Base-by-base conservation (phyloP, 306 rosid species). In the Glycine soja region DNA sequence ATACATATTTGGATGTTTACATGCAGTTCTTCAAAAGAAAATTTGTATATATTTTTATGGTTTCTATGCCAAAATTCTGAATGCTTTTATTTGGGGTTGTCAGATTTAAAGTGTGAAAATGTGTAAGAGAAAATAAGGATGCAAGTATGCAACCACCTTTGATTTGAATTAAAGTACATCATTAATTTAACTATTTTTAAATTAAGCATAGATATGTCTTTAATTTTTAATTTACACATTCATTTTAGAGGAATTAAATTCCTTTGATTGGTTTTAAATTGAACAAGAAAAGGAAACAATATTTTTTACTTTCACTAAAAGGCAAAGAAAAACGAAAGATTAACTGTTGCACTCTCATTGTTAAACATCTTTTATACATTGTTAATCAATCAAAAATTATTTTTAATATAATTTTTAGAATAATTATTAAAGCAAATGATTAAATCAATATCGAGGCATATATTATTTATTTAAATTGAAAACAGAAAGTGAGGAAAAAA, bases 11-110 rank as follows among this genome's bases (percentile, higher is more conserved):
- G 40, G 38, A 72, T 50, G 10, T 65, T 18, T 16, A 38, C n/a
- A 14, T n/a, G 46, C 8, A 2, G 74, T 10, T 56, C 16, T 32
- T 77, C 61, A 48, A 48, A 76, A 47, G 62, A 62, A 32, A 76
- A 14, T 51, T 8, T 2, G 4, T 15, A 40, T 11, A 68, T 43
- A 30, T n/a, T 51, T 10, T 34, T 74, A 65, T 16, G 72, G 51
- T 78, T 30, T 24, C 10, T 36, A 34, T 61, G 66, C 36, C 13
- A 34, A 30, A 32, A 63, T 32, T 34, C 10, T 63, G 4, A 32
- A 32, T 63, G 69, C 18, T 5, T 30, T 12, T 11, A 11, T 62
- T 1, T 34, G 45, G 18, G 15, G 1, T 62, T 32, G 42, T 45
- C 16, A 32, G 6, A 1, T 62, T 6, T 34, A 30, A 57, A 8